These are phyloP conservation scores for Diplodia sapinea DNA, from an alignment of 2,329 filamentous ascomycete genomes.

Conservation along the genomic window DNA sequence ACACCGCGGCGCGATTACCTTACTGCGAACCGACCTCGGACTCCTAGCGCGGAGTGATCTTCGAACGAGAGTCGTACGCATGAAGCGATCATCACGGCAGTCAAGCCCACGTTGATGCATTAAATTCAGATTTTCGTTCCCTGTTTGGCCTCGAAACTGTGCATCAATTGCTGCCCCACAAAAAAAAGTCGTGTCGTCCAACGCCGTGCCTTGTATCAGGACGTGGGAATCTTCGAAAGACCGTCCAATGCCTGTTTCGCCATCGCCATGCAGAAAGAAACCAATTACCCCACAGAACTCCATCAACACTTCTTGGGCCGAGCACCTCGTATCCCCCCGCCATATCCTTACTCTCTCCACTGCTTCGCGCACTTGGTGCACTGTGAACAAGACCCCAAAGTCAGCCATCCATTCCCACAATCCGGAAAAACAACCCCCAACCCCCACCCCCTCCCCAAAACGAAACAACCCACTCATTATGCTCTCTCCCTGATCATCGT, in stretches of 20 bases:
- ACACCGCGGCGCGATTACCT: not conserved
- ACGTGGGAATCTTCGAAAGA: not conserved
- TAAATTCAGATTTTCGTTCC: conserved; percentile 21
- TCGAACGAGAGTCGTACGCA: conserved; percentile 3
- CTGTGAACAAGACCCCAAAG: conserved; percentile 33
- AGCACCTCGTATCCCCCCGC: not conserved
- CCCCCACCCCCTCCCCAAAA: conserved; percentile 33
- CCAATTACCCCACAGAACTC: not conserved
- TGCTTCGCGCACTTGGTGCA: conserved; percentile 53
- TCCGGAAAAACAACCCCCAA: not conserved
- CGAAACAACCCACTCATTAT: not conserved
- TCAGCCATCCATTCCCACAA: not conserved
- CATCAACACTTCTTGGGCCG: not conserved
- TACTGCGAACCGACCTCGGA: conserved; percentile 12
- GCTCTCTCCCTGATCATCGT: not conserved
- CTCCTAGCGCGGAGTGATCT: conserved; percentile 11
- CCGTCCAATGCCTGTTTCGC: conserved; percentile 17
- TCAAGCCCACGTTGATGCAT: conserved; percentile 8
- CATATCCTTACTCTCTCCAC: conserved; percentile 49
- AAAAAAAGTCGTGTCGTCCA: not conserved
- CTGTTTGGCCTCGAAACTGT: conserved; percentile 1
- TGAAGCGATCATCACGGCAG: conserved; percentile 15
- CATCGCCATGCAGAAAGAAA: conserved; percentile 16
- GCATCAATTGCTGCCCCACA: conserved; percentile 6
- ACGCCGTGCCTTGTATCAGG: conserved; percentile 16